Evolutionary conservation across 1,284 basidiomycete genomes (phyloP), one percentile per base, ranked within the genome.

Genomic region (Paramarasmius palmivorus): DNA sequence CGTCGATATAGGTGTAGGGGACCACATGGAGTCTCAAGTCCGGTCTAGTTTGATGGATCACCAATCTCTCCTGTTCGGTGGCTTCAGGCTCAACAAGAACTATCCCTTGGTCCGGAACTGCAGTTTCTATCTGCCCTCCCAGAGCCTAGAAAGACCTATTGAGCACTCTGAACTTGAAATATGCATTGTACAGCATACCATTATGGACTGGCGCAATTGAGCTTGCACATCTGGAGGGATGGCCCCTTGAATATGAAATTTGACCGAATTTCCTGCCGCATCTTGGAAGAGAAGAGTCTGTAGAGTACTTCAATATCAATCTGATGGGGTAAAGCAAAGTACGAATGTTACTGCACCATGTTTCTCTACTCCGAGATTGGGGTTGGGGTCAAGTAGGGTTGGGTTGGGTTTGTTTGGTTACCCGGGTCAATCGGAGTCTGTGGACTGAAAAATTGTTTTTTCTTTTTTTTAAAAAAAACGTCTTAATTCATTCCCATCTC

Each of bases 191-290:
- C 48, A 52, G 32, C 17, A 66, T 77, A 90, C 88, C 1, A 82
- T 80, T 50, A 91, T 86, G 19, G 78, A 83, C 63, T 88, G 83
- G 61, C 81, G 83, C 26, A 91, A 66, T 54, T 86, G 82, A 4
- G 78, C 79, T 60, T 88, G 84, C n/a, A 80, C 73, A 57, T 84
- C 80, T 54, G 84, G 75, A 2, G 79, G 70, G n/a, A 91, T 74
- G 65, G 90, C 88, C 62, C 87, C 88, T 63, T 90, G 87, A 34
- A 91, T 79, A 67, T 90, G 91, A 66, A 91, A 91, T 64, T 91
- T 91, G 73, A 89, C 68, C 3, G 87, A 77, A 47, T 85, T 65
- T 38, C 83, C 82, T 61, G 75, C 79, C 54, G 65, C 68, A 61
- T 87, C 86, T 66, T 86, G 83, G 55, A 90, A 90, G 57, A 90